Conservation (phyloP, 148 eudicot species). For the Rhododendron williamsianum region DNA sequence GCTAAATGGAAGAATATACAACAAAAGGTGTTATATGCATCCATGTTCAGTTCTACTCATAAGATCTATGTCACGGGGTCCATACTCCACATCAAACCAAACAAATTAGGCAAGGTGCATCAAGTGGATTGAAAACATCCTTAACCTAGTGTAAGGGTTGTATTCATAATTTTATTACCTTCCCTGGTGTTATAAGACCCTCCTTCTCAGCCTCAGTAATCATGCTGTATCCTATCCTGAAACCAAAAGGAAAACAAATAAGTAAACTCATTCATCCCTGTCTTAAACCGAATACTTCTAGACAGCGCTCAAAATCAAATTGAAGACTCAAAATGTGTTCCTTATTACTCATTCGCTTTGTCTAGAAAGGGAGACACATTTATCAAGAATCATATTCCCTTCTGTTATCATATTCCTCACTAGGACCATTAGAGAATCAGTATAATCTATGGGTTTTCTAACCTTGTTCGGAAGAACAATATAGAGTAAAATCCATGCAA, state of each 20-base stretch:
- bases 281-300: neutral
- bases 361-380: neutral
- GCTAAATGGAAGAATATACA: neutral
- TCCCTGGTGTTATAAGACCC: constrained; percentile 84
- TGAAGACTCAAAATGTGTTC: neutral
- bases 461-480: neutral
- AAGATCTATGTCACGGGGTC: neutral
- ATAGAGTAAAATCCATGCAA: neutral
- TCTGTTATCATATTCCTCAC: neutral
- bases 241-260: constrained; percentile 14
- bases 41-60: neutral
- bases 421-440: neutral
- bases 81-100: neutral
- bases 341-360: neutral
- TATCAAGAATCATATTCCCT: neutral
- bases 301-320: neutral
- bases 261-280: neutral
- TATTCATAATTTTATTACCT: constrained; percentile 36
- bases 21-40: neutral
- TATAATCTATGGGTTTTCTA: neutral
- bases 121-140: neutral
- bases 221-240: constrained; percentile 98
- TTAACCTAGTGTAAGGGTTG: neutral
- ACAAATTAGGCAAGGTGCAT: neutral
- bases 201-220: constrained; percentile 80